phyloP scores from a whole-genome alignment of 1,284 basidiomycete genomes.

The Singerocomus inundabilis region DNA sequence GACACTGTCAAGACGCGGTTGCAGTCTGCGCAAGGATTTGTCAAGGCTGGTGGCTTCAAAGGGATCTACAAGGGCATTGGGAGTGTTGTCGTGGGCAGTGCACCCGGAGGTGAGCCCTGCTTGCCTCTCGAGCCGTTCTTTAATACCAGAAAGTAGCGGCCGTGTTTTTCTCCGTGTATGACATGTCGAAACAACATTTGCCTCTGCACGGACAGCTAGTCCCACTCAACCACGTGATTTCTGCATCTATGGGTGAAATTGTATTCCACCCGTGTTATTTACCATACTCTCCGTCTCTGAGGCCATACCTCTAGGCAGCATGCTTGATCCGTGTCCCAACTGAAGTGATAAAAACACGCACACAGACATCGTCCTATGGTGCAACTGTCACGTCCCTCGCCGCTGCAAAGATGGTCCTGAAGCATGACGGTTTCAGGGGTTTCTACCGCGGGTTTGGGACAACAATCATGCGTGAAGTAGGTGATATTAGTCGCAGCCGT shows the following conservation, averaged over 20 bases:
- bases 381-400: slow-evolving; percentile 47
- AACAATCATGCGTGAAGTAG: slow-evolving; percentile 75
- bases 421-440: slow-evolving; percentile 61
- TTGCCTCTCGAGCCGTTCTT: not conserved
- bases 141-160: slow-evolving; percentile 60
- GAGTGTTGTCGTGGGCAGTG: slow-evolving; percentile 93
- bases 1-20: slow-evolving; percentile 96
- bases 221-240: slow-evolving; percentile 76
- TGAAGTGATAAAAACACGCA: slow-evolving; percentile 88
- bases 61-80: slow-evolving; percentile 95
- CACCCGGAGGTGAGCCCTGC: slow-evolving; percentile 79
- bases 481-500: slow-evolving; percentile 15
- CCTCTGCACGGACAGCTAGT: slow-evolving; percentile 58
- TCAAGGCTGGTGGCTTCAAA: slow-evolving; percentile 82
- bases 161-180: slow-evolving; percentile 94
- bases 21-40: slow-evolving; percentile 87
- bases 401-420: slow-evolving; percentile 49
- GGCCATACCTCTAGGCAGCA: slow-evolving; percentile 60
- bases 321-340: slow-evolving; percentile 93
- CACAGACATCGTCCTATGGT: slow-evolving; percentile 74
- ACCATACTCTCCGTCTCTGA: slow-evolving; percentile 14
- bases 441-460: slow-evolving; percentile 81
- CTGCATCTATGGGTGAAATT: slow-evolving; percentile 83
- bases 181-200: slow-evolving; percentile 77
- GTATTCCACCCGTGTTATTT: slow-evolving; percentile 45